phyloP scores from a whole-genome alignment of 2,329 filamentous ascomycete genomes.

The Parafenestella ontariensis region DNA sequence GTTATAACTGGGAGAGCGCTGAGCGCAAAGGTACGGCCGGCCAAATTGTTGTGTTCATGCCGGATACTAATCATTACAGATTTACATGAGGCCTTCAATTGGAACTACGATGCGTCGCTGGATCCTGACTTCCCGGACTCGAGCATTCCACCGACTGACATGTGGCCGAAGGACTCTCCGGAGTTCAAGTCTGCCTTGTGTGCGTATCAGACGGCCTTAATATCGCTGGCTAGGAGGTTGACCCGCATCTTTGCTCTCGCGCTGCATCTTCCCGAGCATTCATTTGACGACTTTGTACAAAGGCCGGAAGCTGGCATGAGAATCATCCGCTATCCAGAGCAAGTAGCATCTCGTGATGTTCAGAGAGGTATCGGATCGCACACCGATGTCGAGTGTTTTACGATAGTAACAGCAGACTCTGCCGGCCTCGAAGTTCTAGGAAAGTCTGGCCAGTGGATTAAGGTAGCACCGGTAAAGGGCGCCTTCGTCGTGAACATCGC shows the following conservation, averaged over 20 bases:
- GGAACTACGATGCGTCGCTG: constrained; percentile 17
- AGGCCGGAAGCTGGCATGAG: constrained; percentile 3
- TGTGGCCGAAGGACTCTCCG: constrained; percentile 41
- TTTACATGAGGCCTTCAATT: constrained; percentile 36
- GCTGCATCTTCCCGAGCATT: constrained; percentile 50
- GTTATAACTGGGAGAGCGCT: constrained; percentile 56
- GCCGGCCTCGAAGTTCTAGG: constrained; percentile 42
- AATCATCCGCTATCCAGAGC: constrained; percentile 3
- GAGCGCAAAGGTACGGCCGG: constrained; percentile 56
- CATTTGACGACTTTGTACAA: constrained; percentile 43
- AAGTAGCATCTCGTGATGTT: background rate
- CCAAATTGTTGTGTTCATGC: constrained; percentile 44
- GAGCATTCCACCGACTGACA: constrained; percentile 14
- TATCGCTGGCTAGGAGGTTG: constrained; percentile 49
- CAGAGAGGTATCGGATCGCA: constrained; percentile 1
- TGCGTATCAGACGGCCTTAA: constrained; percentile 46
- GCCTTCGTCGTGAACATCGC: constrained; percentile 46
- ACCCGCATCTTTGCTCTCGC: constrained; percentile 53
- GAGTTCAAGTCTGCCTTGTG: constrained; percentile 48
- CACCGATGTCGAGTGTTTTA: constrained; percentile 5
- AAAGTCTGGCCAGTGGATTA: constrained; percentile 43
- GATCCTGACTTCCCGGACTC: constrained; percentile 15
- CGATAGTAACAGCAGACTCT: constrained; percentile 1
- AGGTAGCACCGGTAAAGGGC: constrained; percentile 34
- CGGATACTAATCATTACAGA: constrained; percentile 18